Evolutionary conservation across 768 basidiomycete genomes (phyloP), one percentile per base, ranked within the genome.

Genomic region (Boletus rubropictus): DNA sequence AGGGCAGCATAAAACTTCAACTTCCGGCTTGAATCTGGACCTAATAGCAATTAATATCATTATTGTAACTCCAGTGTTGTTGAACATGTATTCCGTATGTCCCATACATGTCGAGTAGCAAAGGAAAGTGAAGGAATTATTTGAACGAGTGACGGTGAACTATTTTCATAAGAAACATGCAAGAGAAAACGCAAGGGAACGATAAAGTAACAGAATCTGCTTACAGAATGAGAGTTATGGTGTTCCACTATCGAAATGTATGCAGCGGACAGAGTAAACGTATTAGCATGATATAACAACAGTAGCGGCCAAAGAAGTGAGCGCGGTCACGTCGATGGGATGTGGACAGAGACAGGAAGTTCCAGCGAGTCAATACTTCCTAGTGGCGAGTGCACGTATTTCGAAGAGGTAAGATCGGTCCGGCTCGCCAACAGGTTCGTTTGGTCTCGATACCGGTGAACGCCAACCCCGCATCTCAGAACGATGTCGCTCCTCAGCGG

Each of bases 381-480:
- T 80, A n/a, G 86, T 89, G 14, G 89, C 89, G 47, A 92, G 77
- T 21, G 84, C 85, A 53, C 89, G 81, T 51, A 92, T 90, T 66
- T 91, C 89, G 65, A 79, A 86, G 29, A 92, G 72, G 57, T 79
- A 75, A 32, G 78, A 76, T 48, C 83, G 79, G 59, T 84, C 82
- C 28, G 77, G 70, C 45, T 76, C 72, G 21, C 56, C 57, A 48
- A 51, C 61, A 17, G 61, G 28, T 41, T 46, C 28, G 7, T 39
- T 41, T 24, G 63, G 61, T 43, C 49, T 61, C 51, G 56, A 59
- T 43, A 44, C 28, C 38, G 54, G 60, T 28, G 54, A 55, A 24
- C 65, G 65, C 93, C 91, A 95, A 5, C 87, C 87, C 54, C 81
- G 85, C 77, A 92, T 86, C 69, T 96, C 93, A 20, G 65, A 67